Evolutionary conservation across 2,329 filamentous ascomycete species (phyloP), one percentile per base, ranked within the genome.

Genomic region (Fusarium newnesense): DNA sequence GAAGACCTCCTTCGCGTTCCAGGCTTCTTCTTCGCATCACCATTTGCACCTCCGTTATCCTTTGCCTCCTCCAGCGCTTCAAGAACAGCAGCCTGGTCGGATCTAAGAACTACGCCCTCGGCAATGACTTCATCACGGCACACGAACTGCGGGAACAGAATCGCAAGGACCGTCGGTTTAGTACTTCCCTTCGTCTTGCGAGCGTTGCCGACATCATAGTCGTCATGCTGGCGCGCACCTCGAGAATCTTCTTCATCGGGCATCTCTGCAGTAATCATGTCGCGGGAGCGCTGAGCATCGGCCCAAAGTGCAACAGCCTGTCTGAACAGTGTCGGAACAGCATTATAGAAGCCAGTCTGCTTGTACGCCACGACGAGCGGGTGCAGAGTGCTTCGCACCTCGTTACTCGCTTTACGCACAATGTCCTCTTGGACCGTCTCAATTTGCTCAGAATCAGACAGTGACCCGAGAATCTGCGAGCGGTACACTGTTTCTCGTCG

Each of bases 81-180:
- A 34, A 67, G 24, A 7, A 76, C 64, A 18, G 69, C 64, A 28
- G 39, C 60, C 40, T 80, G 78, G 9, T 76, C 70, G 9, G 73
- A 76, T 47, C 75, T 77, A 13, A 80, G 66, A 19, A 70, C 76
- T 1, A 75, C 66, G 7, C 75, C 78, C 9, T 79, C 75, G 7
- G 71, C 69, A 34, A 79, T 69, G 40, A 78, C 61, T 36, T 72
- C 71, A 28, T 76, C 75, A 1, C 72, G 64, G 11, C 74, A 75
- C 1, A 74, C 60, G 4, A 80, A 75, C 37, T 78, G 76, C 1
- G 78, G 78, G 32, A 80, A 80, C 12, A 80, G 56, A 18, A 72
- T 67, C 0, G 73, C 76, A 2, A 78, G 59, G 1, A 73, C 56
- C 0, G 37, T 42, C 1, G 64, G 49, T 46, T 69, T 75, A 10